Evolutionary conservation across 805 yeast species (phyloP).

Genomic region (Schizosaccharomyces octosporus): DNA sequence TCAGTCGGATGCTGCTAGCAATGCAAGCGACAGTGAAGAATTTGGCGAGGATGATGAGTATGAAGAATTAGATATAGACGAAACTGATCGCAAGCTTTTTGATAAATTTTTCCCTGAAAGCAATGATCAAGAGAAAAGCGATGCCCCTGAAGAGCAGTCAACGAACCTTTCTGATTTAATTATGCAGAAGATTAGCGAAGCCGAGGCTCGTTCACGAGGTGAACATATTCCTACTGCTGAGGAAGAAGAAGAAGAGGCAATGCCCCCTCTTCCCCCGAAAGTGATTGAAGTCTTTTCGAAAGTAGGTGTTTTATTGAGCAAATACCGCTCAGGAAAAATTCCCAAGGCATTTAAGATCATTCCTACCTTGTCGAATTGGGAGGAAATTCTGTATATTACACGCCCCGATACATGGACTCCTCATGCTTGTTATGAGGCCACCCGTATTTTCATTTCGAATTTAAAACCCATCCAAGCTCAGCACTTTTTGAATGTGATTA

Average conservation of each 20-base stretch:
- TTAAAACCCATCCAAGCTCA: constrained; percentile 73
- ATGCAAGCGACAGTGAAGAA: constrained; percentile 22
- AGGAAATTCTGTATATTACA: constrained; percentile 77
- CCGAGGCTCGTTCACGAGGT: constrained; percentile 18
- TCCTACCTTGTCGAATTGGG: constrained; percentile 86
- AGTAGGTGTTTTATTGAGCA: constrained; percentile 63
- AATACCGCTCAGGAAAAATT: constrained; percentile 84
- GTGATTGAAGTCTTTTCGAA: constrained; percentile 85
- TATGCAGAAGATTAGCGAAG: constrained; percentile 66
- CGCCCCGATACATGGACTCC: constrained; percentile 89
- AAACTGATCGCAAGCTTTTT: constrained; percentile 62
- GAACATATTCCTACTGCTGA: constrained; percentile 9
- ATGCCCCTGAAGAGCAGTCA: constrained; percentile 2
- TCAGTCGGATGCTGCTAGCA: constrained; percentile 18
- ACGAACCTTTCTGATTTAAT: constrained; percentile 62
- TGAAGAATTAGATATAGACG: constrained; percentile 21
- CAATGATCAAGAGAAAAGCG: neutral
- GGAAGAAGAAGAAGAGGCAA: constrained; percentile 7
- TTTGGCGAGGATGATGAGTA: constrained; percentile 21
- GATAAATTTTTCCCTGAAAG: constrained; percentile 30
- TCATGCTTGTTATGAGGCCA: constrained; percentile 81
- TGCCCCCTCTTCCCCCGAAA: constrained; percentile 52
- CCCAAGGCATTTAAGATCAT: constrained; percentile 92
- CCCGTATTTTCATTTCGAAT: constrained; percentile 78
- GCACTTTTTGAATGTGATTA: constrained; percentile 17